These are phyloP conservation scores for Trichomonas vaginalis DNA, from an alignment of 208 protist genomes.

Conservation along the genomic window DNA sequence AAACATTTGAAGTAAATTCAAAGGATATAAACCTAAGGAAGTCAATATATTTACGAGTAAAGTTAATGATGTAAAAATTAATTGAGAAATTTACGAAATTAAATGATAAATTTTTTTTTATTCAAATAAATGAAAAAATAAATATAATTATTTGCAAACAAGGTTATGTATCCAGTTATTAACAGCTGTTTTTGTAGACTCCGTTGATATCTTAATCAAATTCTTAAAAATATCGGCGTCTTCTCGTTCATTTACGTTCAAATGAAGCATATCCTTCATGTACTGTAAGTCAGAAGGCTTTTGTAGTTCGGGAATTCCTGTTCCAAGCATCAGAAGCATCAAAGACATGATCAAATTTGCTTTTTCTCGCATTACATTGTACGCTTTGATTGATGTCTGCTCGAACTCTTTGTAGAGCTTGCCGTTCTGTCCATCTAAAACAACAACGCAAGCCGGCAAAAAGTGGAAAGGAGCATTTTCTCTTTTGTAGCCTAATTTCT, in stretches of 20 bases:
- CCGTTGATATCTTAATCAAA: neutral
- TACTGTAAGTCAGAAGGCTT: neutral
- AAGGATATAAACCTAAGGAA: too few relatives aligned
- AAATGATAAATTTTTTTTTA: too few relatives aligned
- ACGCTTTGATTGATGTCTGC: neutral
- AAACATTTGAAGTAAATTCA: too few relatives aligned
- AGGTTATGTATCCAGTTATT: neutral
- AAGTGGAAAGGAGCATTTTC: slow-evolving; percentile 74
- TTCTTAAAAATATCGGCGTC: neutral
- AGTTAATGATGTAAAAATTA: too few relatives aligned
- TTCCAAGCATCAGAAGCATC: neutral
- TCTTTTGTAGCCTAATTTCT: slow-evolving; percentile 68
- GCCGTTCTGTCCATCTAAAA: neutral
- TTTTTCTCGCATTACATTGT: neutral
- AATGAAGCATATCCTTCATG: slow-evolving; percentile 4
- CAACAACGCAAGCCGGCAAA: slow-evolving; percentile 28
- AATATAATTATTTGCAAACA: neutral
- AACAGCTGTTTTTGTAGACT: neutral
- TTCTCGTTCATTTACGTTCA: neutral
- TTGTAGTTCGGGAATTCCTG: slow-evolving; percentile 15
- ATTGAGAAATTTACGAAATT: too few relatives aligned
- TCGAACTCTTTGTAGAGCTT: neutral
- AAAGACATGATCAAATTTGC: neutral
- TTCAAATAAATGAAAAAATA: neutral
- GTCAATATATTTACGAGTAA: too few relatives aligned